Base-by-base conservation (phyloP, 192 early-diverging fungal species). In the Dimargaris cristalligena region DNA sequence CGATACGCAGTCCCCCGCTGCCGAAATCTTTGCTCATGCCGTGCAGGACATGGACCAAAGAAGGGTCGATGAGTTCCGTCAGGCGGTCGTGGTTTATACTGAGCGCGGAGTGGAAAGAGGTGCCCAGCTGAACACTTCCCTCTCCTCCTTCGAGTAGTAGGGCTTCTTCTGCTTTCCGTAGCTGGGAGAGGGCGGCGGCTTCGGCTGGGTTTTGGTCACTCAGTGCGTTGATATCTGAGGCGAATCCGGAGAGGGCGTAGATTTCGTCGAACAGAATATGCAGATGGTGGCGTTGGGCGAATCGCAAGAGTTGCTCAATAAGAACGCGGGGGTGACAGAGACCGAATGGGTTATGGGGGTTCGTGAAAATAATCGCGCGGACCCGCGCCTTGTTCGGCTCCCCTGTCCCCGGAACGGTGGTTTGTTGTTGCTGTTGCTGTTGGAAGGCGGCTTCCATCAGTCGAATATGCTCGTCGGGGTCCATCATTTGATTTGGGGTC, bases 1-100 rank as follows among this genome's bases (percentile, higher is more conserved):
- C 87, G 49, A 80, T 67, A 41, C 88, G 81, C 61, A 84, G 71
- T 4, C 88, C 88, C 62, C 84, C 86, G 34, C 86, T 65, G 22
- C 78, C 73, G 75, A 93, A 91, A 67, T 88, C 90, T 69, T 93
- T 93, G 62, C 83, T 86, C 59, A 93, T 64, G 22, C 83, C 79
- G 67, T 88, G 90, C 29, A 90, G 60, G 28, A 90, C 74, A 52
- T 89, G 79, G 16, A 85, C 73, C 26, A 73, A 58, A 0, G 71
- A 58, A 41, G 81, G 81, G 51, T 85, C 82, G 38, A 83, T 83
- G 46, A 76, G 72, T 2, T 72, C 44, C 38, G 71, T 71, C 45
- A 90, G 56, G 52, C 83, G 73, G 4, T 61, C 51, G 52, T 82
- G 60, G n/a, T n/a, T n/a, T n/a, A n/a, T n/a, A 35, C 77, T 72